Evolutionary conservation across 73 alveolate species (phyloP).

Genomic region (Symbiodinium natans): DNA sequence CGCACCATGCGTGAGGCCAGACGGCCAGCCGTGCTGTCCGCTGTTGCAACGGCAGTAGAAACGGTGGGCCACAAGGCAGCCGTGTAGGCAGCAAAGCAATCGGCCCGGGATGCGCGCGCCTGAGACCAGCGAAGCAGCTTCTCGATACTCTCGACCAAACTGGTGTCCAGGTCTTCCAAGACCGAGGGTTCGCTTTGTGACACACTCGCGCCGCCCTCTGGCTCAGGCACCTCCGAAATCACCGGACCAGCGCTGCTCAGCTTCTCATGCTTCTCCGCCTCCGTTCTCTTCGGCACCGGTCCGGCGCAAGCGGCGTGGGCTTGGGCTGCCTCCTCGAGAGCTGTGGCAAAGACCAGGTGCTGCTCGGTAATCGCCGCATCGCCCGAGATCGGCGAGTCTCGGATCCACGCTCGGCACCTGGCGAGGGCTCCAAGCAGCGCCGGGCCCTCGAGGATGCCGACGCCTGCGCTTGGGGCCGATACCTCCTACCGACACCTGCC

Average conservation of each 20-base stretch:
- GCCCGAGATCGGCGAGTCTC: background rate
- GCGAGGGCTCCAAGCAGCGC: background rate
- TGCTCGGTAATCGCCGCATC: background rate
- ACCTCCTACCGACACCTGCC: too few species aligned
- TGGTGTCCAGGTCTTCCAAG: background rate
- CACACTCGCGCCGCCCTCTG: background rate
- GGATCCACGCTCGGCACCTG: background rate
- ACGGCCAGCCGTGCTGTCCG: background rate
- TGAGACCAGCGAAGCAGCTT: conserved; percentile 11
- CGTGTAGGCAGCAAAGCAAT: background rate
- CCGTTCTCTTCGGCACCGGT: too few species aligned
- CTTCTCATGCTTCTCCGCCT: too few species aligned
- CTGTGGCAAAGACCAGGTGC: background rate
- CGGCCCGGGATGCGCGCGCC: background rate
- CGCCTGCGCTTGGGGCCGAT: background rate
- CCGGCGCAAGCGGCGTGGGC: too few species aligned
- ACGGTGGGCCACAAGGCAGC: background rate
- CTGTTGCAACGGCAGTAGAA: background rate
- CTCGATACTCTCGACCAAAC: background rate
- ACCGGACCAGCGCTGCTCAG: background rate
- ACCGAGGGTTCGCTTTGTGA: background rate
- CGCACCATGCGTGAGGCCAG: background rate
- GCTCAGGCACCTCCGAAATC: background rate
- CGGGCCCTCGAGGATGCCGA: background rate
- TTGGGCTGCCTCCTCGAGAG: background rate